phyloP scores from a whole-genome alignment of 768 basidiomycete species.

The Bullera alba region DNA sequence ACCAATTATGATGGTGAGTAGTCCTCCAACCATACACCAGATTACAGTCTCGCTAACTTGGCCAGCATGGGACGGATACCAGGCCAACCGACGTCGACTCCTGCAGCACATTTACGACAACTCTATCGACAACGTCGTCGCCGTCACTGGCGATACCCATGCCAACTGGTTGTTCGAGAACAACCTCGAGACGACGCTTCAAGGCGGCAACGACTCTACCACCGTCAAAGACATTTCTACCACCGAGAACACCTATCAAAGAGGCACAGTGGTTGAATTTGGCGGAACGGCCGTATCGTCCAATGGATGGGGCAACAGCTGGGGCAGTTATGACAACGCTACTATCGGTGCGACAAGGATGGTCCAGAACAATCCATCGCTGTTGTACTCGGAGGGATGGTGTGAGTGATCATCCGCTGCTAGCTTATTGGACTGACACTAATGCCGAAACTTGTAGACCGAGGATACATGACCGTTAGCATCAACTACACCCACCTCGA shows the following conservation, averaged over 20 bases:
- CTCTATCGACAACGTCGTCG: constrained; percentile 54
- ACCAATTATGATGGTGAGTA: constrained; percentile 46
- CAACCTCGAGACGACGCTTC: background rate
- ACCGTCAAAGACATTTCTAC: constrained; percentile 51
- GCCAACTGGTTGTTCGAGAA: constrained; percentile 2
- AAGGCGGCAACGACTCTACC: constrained; percentile 56
- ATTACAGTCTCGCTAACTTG: background rate
- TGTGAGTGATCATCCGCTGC: constrained; percentile 23
- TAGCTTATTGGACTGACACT: background rate
- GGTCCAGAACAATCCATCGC: constrained; percentile 50
- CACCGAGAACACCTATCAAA: constrained; percentile 51
- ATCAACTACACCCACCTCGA: constrained; percentile 19
- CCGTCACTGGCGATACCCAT: constrained; percentile 55
- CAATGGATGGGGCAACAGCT: constrained; percentile 50
- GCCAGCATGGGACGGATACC: constrained; percentile 57
- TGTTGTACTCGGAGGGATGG: constrained; percentile 59
- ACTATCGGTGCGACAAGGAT: constrained; percentile 48
- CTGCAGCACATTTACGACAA: constrained; percentile 53
- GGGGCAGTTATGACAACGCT: constrained; percentile 48
- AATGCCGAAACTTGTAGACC: constrained; percentile 6
- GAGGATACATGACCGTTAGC: constrained; percentile 23
- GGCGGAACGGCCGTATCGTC: constrained; percentile 60
- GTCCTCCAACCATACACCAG: too few species aligned
- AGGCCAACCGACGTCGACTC: constrained; percentile 54
- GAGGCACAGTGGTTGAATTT: constrained; percentile 58